These are phyloP conservation scores for Mrakia blollopis DNA, from an alignment of 768 basidiomycete species.

Conservation along the genomic window DNA sequence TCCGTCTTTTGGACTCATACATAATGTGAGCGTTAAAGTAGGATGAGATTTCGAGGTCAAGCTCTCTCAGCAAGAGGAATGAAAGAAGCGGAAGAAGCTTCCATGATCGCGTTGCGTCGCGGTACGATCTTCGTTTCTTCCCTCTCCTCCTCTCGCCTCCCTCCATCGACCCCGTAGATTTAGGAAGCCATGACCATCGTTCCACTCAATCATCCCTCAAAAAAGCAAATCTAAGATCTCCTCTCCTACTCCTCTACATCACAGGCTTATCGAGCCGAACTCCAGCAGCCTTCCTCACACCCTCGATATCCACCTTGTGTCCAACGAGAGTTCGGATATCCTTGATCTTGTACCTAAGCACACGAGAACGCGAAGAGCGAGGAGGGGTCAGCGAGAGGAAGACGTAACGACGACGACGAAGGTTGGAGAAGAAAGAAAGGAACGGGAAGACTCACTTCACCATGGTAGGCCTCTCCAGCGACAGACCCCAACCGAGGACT, in stretches of 20 bases:
- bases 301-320: constrained; percentile 90
- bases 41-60: too few species aligned
- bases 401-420: background rate
- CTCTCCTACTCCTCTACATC: constrained; percentile 4
- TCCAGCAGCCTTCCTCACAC: constrained; percentile 80
- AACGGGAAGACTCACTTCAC: constrained; percentile 64
- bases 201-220: too few species aligned
- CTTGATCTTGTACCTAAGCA: constrained; percentile 80
- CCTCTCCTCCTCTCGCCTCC: too few species aligned
- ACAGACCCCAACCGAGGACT: constrained; percentile 94
- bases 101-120: too few species aligned
- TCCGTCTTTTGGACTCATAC: too few species aligned
- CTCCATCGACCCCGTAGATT: too few species aligned
- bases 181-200: too few species aligned
- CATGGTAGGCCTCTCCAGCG: constrained; percentile 95
- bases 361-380: background rate
- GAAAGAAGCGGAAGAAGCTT: too few species aligned
- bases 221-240: too few species aligned
- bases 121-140: too few species aligned
- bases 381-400: background rate
- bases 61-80: too few species aligned
- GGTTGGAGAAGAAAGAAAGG: background rate
- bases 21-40: too few species aligned
- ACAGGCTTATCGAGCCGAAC: constrained; percentile 68
- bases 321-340: constrained; percentile 96